A percentile compares a stretch with the other conserved stretches of the same genome.
These are phyloP conservation scores for Ploettnerulaceae sp. DNA, from an alignment of 2,329 filamentous ascomycete genomes.

Conservation along the genomic window DNA sequence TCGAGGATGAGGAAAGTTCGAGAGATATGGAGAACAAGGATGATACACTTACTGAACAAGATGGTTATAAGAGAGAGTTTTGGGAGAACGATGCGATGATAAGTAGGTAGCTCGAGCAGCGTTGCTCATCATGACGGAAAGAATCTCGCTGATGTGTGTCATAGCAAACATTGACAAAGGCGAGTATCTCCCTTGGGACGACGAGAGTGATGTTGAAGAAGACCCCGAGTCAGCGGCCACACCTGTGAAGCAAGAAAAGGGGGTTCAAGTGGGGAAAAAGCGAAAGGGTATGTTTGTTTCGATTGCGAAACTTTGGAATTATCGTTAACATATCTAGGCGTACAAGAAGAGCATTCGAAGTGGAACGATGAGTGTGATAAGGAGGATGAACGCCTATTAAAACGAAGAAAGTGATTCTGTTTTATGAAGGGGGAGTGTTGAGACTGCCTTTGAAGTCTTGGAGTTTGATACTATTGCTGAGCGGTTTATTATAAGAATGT, in stretches of 20 bases:
- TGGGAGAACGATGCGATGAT: background rate
- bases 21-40: background rate
- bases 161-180: background rate
- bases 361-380: no score
- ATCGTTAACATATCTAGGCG: background rate
- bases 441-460: background rate
- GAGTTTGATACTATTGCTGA: no score
- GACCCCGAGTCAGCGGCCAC: background rate
- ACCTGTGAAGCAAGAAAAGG: background rate
- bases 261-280: background rate
- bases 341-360: no score
- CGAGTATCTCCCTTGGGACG: background rate
- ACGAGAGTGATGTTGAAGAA: conserved; percentile 7
- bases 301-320: background rate
- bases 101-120: background rate
- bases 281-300: background rate
- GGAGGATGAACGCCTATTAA: background rate
- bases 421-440: background rate
- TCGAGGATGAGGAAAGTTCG: background rate
- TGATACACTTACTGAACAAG: background rate
- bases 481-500: no score
- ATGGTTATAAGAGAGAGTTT: background rate
- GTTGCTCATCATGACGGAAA: background rate
- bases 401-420: background rate
- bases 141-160: background rate